Percentiles rank a stretch among this genome's conserved stretches.
Evolutionary conservation across 139 green algal species (phyloP).

Genomic region (Yamagishiella unicocca): DNA sequence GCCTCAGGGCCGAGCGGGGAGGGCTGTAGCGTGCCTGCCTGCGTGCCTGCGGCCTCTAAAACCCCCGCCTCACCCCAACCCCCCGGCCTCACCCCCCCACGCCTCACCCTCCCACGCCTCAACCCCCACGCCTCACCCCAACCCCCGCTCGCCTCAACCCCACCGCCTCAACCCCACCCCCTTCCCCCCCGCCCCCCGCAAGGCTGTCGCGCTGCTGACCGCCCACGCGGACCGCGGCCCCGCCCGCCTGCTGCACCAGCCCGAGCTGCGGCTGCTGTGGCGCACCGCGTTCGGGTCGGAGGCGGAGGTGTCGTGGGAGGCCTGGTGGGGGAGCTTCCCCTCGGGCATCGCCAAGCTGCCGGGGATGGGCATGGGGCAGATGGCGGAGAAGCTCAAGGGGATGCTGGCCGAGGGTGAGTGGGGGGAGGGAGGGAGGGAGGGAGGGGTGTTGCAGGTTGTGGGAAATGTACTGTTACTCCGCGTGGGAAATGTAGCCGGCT

Average conservation of each 20-base stretch:
- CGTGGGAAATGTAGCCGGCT: no score
- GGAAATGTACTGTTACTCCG: no score
- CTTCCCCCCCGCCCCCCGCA: not conserved
- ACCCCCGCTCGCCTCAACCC: no score
- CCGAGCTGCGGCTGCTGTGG: conserved; percentile 46
- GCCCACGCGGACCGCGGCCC: conserved; percentile 29
- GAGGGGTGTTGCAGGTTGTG: no score
- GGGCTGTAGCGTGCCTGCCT: no score
- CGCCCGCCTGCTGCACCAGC: conserved; percentile 31
- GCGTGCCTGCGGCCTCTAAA: not conserved
- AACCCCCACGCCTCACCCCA: not conserved
- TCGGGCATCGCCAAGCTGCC: conserved; percentile 21
- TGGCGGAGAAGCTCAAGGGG: conserved; percentile 22
- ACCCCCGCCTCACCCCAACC: not conserved
- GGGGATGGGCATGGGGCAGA: conserved; percentile 30
- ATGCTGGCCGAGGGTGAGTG: conserved; percentile 27
- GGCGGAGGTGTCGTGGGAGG: conserved; percentile 19
- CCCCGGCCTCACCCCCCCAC: not conserved
- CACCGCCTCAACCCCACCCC: not conserved
- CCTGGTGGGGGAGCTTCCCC: conserved; percentile 32
- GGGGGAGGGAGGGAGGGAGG: not conserved
- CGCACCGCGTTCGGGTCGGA: not conserved
- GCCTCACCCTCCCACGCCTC: not conserved
- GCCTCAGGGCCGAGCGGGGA: no score
- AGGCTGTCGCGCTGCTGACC: conserved; percentile 27